Conservation (phyloP, 2,329 filamentous ascomycete species). For the Fusarium nisikadoi region DNA sequence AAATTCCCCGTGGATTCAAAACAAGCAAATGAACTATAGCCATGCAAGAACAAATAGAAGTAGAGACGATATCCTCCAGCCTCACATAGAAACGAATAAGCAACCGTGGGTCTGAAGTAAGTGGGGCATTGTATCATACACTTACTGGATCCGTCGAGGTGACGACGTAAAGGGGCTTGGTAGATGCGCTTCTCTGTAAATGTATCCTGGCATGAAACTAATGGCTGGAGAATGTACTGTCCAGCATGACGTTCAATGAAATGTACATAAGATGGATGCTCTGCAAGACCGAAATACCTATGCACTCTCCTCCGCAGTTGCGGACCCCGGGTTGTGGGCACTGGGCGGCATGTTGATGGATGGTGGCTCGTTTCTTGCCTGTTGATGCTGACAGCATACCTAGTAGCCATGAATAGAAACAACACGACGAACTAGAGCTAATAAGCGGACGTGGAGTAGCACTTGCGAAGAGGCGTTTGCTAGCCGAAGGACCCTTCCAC, state of each 20-base stretch:
- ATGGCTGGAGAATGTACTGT: slow-evolving; percentile 9
- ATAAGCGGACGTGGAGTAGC: slow-evolving; percentile 12
- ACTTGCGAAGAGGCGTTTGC: slow-evolving; percentile 2
- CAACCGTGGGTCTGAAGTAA: slow-evolving; percentile 49
- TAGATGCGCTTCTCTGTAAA: slow-evolving; percentile 11
- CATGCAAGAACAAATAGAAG: slow-evolving; percentile 7
- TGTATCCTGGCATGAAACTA: slow-evolving; percentile 15
- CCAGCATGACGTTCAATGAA: background rate
- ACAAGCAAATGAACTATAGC: background rate
- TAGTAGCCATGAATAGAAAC: slow-evolving; percentile 35
- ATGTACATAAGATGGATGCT: slow-evolving; percentile 12
- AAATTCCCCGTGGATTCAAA: background rate
- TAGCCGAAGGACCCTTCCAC: slow-evolving; percentile 15
- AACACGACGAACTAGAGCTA: slow-evolving; percentile 12
- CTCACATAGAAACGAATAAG: slow-evolving; percentile 51
- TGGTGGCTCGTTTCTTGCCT: slow-evolving; percentile 7
- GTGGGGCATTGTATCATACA: slow-evolving; percentile 37
- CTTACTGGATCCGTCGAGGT: slow-evolving; percentile 35
- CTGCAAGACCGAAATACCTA: background rate
- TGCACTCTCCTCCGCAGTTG: slow-evolving; percentile 8
- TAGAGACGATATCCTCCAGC: slow-evolving; percentile 2
- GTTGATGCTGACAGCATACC: slow-evolving; percentile 1
- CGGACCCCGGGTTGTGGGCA: slow-evolving; percentile 15
- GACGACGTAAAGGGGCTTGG: slow-evolving; percentile 41
- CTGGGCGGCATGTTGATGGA: background rate